These are phyloP conservation scores for Neoarthrinium moseri DNA, from an alignment of 2,329 filamentous ascomycete species.

Conservation along the genomic window DNA sequence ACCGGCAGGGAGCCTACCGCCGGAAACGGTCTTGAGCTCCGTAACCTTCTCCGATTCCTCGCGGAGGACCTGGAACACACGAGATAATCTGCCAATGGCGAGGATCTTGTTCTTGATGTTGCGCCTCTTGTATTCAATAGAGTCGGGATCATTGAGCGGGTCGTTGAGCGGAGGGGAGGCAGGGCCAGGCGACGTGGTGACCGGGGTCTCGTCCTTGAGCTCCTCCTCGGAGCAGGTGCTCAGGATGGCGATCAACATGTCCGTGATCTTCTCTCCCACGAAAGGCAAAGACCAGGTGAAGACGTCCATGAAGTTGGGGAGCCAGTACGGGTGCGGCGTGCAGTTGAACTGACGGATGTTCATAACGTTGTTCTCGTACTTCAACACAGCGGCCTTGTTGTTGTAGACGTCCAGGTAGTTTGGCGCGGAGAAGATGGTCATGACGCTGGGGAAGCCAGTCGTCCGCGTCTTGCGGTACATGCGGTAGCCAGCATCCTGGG, in stretches of 20 bases:
- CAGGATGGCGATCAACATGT: constrained; percentile 98
- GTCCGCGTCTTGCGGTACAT: constrained; percentile 99
- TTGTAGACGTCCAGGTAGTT: constrained; percentile 99
- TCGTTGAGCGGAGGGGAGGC: constrained; percentile 68
- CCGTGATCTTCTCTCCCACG: constrained; percentile 97
- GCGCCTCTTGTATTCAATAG: constrained; percentile 88
- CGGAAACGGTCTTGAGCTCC: constrained; percentile 94
- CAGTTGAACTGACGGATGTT: constrained; percentile 99
- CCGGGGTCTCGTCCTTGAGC: constrained; percentile 81
- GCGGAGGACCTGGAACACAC: constrained; percentile 96
- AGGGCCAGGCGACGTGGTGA: constrained; percentile 67
- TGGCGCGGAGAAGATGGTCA: constrained; percentile 99
- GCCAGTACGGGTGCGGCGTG: constrained; percentile 98
- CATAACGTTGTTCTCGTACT: constrained; percentile 99
- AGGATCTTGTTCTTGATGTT: constrained; percentile 99
- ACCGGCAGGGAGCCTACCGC: constrained; percentile 87
- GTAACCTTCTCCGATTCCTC: constrained; percentile 97
- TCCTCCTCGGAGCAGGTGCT: constrained; percentile 99
- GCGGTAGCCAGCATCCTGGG: constrained; percentile 95
- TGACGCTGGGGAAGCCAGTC: constrained; percentile 97
- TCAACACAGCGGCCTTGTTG: constrained; percentile 98
- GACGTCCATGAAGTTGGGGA: constrained; percentile 99
- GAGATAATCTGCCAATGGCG: constrained; percentile 91
- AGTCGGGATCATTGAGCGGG: constrained; percentile 67
- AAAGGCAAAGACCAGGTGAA: constrained; percentile 99